Percentiles rank a stretch among this genome's conserved stretches.
These are phyloP conservation scores for Eutrema japonicum DNA, from an alignment of 345 rosid genomes.

Conservation along the genomic window DNA sequence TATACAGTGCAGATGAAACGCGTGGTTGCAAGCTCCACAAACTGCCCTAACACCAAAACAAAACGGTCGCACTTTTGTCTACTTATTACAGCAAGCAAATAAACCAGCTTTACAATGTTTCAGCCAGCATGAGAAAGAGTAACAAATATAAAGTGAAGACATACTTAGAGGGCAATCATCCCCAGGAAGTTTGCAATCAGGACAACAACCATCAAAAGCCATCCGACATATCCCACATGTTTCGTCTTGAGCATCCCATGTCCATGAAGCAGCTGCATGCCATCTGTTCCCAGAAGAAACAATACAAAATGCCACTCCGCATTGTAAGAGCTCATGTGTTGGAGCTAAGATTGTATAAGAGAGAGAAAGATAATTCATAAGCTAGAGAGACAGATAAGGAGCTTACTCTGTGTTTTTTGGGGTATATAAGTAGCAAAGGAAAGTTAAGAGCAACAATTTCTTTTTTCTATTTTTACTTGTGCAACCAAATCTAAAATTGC, in stretches of 20 bases:
- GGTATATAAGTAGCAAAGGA: conserved; percentile 20
- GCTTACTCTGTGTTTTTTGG: conserved; percentile 49
- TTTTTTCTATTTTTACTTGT: conserved; percentile 10
- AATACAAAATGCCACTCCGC: not conserved
- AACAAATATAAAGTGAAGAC: conserved; percentile 1
- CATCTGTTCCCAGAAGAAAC: conserved; percentile 53
- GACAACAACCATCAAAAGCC: conserved; percentile 97
- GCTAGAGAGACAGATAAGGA: conserved; percentile 25
- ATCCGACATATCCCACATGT: conserved; percentile 96
- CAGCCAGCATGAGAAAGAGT: not conserved
- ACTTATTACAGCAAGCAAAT: not conserved
- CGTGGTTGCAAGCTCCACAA: conserved; percentile 79
- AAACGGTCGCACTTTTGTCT: not conserved
- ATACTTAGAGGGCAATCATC: conserved; percentile 92
- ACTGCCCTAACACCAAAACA: conserved; percentile 46
- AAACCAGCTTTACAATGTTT: conserved; percentile 9
- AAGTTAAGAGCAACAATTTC: conserved; percentile 46
- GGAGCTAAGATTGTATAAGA: conserved; percentile 7
- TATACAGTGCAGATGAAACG: conserved; percentile 94
- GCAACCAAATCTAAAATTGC: conserved; percentile 3
- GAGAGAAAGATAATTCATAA: not conserved
- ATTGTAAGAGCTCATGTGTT: conserved; percentile 20
- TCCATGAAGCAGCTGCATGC: conserved; percentile 97
- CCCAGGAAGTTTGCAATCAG: conserved; percentile 89
- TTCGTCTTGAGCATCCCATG: conserved; percentile 98